Evolutionary conservation across 305 asterid species (phyloP).

Genomic region (Fraxinus baroniana): DNA sequence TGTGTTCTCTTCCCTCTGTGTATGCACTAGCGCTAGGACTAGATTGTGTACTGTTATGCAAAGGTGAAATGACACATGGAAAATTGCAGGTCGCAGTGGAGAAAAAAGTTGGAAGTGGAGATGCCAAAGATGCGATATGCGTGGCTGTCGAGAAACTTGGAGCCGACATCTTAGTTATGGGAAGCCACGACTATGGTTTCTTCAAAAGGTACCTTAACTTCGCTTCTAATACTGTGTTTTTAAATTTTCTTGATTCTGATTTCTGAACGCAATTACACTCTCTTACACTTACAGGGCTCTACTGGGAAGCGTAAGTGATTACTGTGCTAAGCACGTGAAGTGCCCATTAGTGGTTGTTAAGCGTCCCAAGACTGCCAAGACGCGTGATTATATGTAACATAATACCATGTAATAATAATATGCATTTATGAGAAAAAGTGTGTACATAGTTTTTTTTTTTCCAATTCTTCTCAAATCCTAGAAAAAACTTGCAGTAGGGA

Average conservation of each 20-base stretch:
- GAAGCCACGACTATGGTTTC: constrained; percentile 67
- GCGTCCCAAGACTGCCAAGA: constrained; percentile 36
- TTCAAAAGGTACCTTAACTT: constrained; percentile 45
- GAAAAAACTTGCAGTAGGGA: neutral
- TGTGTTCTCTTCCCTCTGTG: neutral
- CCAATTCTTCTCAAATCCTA: neutral
- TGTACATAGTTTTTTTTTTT: neutral
- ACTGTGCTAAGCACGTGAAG: constrained; percentile 61
- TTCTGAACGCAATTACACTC: neutral
- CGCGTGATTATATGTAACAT: neutral
- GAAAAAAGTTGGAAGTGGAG: constrained; percentile 61
- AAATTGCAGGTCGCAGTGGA: constrained; percentile 46
- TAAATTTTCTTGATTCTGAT: neutral
- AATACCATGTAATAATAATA: neutral
- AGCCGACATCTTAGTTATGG: constrained; percentile 64
- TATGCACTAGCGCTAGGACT: neutral
- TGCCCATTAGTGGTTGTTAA: constrained; percentile 61
- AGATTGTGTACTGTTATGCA: neutral
- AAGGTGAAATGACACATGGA: neutral
- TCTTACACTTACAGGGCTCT: constrained; percentile 39
- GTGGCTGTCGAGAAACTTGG: constrained; percentile 45
- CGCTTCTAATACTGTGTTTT: neutral
- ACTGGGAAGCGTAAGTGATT: constrained; percentile 61
- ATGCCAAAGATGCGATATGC: constrained; percentile 60
- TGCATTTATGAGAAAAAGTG: neutral